These are phyloP conservation scores for Penicillium desertorum DNA, from an alignment of 495 filamentous ascomycete genomes.

Conservation along the genomic window DNA sequence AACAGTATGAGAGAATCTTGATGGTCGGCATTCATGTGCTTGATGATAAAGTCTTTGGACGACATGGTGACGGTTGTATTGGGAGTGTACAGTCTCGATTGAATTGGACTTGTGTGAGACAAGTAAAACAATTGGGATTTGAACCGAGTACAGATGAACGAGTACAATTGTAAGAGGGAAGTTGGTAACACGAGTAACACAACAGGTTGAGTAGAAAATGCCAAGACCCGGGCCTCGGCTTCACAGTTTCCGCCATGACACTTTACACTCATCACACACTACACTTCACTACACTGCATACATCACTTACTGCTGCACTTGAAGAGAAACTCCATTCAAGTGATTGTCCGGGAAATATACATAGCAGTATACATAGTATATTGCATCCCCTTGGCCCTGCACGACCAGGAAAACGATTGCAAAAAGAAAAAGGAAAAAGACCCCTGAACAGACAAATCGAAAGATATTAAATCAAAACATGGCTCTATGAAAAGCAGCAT, in stretches of 20 bases:
- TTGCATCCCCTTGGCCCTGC: constrained; percentile 4
- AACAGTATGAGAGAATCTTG: constrained; percentile 63
- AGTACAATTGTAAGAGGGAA: neutral
- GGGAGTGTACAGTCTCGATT: neutral
- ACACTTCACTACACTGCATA: no score
- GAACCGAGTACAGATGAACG: neutral
- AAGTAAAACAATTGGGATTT: neutral
- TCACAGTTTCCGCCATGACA: neutral
- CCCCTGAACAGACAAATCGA: neutral
- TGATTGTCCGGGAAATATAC: constrained; percentile 6
- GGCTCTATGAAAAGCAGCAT: constrained; percentile 11
- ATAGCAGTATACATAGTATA: constrained; percentile 3
- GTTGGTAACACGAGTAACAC: neutral
- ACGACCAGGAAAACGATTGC: neutral
- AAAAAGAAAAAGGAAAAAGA: neutral
- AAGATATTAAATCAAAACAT: constrained; percentile 10
- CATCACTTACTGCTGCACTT: neutral
- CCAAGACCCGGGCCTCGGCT: constrained; percentile 28
- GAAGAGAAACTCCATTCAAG: neutral
- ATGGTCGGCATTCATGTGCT: constrained; percentile 83
- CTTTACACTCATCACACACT: neutral
- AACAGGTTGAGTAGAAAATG: constrained; percentile 9
- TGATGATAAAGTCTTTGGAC: constrained; percentile 61
- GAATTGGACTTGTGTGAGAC: neutral
- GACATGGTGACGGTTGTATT: constrained; percentile 26